Evolutionary conservation across 345 rosid genomes (phyloP), one percentile per base, ranked within the genome.

Genomic region (Salix exigua): DNA sequence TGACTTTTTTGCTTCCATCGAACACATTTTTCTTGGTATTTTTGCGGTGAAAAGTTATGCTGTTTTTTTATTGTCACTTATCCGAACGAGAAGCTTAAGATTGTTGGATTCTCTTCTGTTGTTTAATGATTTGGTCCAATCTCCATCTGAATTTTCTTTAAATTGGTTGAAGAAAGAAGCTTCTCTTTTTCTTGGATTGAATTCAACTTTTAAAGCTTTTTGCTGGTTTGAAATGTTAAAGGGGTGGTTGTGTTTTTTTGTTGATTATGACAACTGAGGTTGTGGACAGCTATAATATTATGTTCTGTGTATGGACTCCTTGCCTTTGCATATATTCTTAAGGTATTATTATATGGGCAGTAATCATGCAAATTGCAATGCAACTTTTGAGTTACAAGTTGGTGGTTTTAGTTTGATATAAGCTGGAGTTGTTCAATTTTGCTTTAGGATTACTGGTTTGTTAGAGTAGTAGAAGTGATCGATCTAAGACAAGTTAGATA

Each of bases 271-370:
- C 64, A 66, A 37, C 38, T 37, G 10, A 66, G 70, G 53, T 66
- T 68, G 66, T 64, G 75, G 71, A 17, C 69, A 66, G 74, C 62
- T 53, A 18, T 38, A 70, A 38, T 72, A 73, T 81, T 44, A 69
- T 37, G 51, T 58, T 78, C 53, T 13, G 6, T 17, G 9, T 30
- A 12, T 55, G n/a, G 12, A 50, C 21, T 72, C 74, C 74, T 77
- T 23, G 73, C 67, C 84, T 81, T 72, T 60, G 87, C 68, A 86
- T 83, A 82, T 76, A 77, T 84, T 80, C 86, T 79, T n/a, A 5
- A 9, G 4, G 23, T 68, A 26, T 53, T 19, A 30, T 53, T 19
- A 30, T 17, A 28, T 70, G 67, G 35, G 67, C 38, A 46, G 23
- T 75, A 2, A 18, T 51, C 35, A 2, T n/a, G 51, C 50, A 30